Base-by-base conservation (phyloP, 169 alveolate species). In the Babesia ovata region DNA sequence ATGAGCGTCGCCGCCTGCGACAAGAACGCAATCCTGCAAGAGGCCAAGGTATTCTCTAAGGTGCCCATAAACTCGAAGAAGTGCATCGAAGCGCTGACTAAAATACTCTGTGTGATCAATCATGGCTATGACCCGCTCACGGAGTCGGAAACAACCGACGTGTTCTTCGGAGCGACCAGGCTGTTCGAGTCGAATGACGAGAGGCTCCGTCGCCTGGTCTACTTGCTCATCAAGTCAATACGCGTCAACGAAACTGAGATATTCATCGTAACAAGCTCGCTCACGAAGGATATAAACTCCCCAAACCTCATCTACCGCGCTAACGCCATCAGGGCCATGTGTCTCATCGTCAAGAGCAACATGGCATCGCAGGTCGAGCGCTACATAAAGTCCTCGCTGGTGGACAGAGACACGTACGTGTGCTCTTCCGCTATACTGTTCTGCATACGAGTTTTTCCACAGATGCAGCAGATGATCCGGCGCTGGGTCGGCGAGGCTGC, bases 301-400 rank as follows among this genome's bases (percentile, higher is more conserved):
- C 94, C 92, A 49, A 97, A 96, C 79, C 96, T 93, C 72, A 91
- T 95, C 74, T 96, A 93, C 84, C 90, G 97, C 74, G 99, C 99
- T 16, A 94, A 95, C 76, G 98, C 99, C 48, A 90, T 98, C 65
- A 93, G 99, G 65, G 97, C 96, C 10, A 91, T 98, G 49, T 93
- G 99, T 62, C 94, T 94, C 79, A 95, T 97, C 48, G 93, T 96
- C 48, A 99, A 97, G 74, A 94, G 94, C 19, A 86, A 96, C 0
- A 91, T 95, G 93, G 94, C 98, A 12, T 91, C 97, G 33, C 97
- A 94, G 77, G 92, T 97, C 33, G 99, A 98, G 87, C 91, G 99
- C 65, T 96, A 95, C 82, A 85, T 95, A 60, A 94, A 94, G 79
- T 87, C 95, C 57, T 96, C 98, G 19, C 86, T 97, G 48, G 96